phyloP scores from a whole-genome alignment of 1,284 basidiomycete genomes.

The Inonotus hispidus region DNA sequence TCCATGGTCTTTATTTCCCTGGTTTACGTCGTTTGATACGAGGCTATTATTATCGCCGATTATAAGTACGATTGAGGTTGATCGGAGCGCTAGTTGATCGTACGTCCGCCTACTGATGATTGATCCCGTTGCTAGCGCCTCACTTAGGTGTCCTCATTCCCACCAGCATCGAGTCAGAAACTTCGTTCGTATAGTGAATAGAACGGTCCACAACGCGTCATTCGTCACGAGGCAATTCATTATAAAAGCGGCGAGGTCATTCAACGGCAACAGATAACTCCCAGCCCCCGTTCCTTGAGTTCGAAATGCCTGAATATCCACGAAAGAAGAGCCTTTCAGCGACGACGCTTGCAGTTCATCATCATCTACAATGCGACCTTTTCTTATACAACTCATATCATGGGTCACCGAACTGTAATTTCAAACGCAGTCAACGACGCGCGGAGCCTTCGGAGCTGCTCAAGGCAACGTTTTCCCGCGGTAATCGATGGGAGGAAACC shows the following conservation, averaged over 20 bases:
- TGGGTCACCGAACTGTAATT: slow-evolving; percentile 16
- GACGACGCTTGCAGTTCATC: slow-evolving; percentile 40
- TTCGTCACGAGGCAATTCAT: not conserved
- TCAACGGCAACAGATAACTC: not conserved
- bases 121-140: no score
- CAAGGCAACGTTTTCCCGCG: slow-evolving; percentile 39
- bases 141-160: not conserved
- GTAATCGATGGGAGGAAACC: slow-evolving; percentile 44
- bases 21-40: no score
- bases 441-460: slow-evolving; percentile 28
- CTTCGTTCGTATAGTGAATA: not conserved
- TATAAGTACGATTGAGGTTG: no score
- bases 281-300: not conserved
- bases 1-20: no score
- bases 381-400: slow-evolving; percentile 42
- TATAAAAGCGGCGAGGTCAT: not conserved
- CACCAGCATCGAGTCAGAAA: not conserved
- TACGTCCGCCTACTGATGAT: no score
- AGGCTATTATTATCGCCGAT: no score
- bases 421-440: not conserved
- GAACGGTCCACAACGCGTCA: not conserved
- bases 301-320: not conserved
- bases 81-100: no score
- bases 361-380: slow-evolving; percentile 42
- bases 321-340: slow-evolving; percentile 27